Evolutionary conservation across 2,329 filamentous ascomycete species (phyloP).

Genomic region (Claviceps quebecensis): DNA sequence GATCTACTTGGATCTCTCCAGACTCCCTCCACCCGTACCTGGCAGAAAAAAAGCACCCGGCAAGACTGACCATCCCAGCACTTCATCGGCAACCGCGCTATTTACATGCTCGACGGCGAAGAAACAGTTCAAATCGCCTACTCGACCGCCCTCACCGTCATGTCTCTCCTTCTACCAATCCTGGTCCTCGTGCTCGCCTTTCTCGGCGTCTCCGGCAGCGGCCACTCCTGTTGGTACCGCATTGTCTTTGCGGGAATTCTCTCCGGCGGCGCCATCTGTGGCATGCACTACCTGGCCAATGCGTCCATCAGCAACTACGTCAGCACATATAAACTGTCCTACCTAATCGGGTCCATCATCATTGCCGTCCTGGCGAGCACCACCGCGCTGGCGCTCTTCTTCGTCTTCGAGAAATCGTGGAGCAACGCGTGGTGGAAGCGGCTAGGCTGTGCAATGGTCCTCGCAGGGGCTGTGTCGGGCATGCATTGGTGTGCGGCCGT

Average conservation of each 20-base stretch:
- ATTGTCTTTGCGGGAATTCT: constrained; percentile 49
- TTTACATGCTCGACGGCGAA: constrained; percentile 50
- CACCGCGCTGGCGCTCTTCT: constrained; percentile 59
- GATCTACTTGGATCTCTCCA: too few relatives aligned
- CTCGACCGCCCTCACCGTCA: constrained; percentile 51
- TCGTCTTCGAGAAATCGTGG: constrained; percentile 61
- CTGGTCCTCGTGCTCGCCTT: constrained; percentile 62
- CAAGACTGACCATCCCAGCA: not conserved
- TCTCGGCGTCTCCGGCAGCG: constrained; percentile 47
- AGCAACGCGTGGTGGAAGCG: constrained; percentile 66
- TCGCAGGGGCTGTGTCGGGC: constrained; percentile 64
- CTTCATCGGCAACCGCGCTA: constrained; percentile 63
- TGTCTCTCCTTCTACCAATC: constrained; percentile 69
- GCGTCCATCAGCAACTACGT: constrained; percentile 64
- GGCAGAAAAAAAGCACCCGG: too few relatives aligned
- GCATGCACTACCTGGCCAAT: constrained; percentile 78
- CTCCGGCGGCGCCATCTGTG: constrained; percentile 62
- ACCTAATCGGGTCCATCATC: constrained; percentile 52
- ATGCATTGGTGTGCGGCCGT: constrained; percentile 75
- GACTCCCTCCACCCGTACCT: too few relatives aligned
- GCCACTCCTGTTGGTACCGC: constrained; percentile 40
- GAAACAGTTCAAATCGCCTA: constrained; percentile 56
- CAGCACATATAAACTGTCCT: constrained; percentile 42
- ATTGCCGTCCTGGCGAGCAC: constrained; percentile 61
- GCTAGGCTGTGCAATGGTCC: constrained; percentile 46